Evolutionary conservation across 2,329 filamentous ascomycete genomes (phyloP).

Genomic region (Rhinocladiella similis): DNA sequence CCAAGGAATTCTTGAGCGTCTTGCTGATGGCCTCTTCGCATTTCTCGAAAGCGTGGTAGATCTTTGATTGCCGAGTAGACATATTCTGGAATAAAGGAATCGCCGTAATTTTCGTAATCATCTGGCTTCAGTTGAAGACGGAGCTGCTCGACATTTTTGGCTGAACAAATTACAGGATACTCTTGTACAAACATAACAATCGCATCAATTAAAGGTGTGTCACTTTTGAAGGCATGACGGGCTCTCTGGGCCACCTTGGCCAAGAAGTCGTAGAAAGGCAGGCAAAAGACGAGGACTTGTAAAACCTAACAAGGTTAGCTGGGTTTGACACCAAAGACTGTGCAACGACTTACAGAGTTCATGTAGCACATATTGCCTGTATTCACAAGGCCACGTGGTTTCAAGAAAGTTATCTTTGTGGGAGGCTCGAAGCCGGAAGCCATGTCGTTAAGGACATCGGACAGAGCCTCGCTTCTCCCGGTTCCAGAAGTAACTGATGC

Average conservation of each 20-base stretch:
- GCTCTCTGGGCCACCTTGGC: constrained; percentile 82
- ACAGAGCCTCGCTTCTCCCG: constrained; percentile 60
- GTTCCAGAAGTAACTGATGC: constrained; percentile 40
- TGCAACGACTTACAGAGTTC: constrained; percentile 76
- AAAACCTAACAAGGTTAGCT: constrained; percentile 64
- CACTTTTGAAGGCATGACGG: constrained; percentile 88
- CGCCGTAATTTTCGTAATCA: constrained; percentile 86
- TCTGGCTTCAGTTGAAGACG: constrained; percentile 72
- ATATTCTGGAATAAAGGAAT: constrained; percentile 89
- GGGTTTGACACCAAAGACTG: constrained; percentile 19
- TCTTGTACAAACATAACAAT: constrained; percentile 98
- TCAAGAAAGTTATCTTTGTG: constrained; percentile 73
- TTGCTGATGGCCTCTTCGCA: constrained; percentile 94
- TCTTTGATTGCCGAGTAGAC: constrained; percentile 91
- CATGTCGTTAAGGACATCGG: constrained; percentile 75
- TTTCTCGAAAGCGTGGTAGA: constrained; percentile 83
- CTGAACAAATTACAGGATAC: constrained; percentile 82
- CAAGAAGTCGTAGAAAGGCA: constrained; percentile 91
- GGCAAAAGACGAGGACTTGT: constrained; percentile 91
- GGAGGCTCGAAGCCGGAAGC: constrained; percentile 58
- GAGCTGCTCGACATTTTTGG: constrained; percentile 70
- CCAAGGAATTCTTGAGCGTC: constrained; percentile 97
- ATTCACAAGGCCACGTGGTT: constrained; percentile 91
- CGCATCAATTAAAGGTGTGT: constrained; percentile 89
- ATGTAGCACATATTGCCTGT: constrained; percentile 99